phyloP scores from a whole-genome alignment of 495 filamentous ascomycete species.

The Penicillium paradoxum region DNA sequence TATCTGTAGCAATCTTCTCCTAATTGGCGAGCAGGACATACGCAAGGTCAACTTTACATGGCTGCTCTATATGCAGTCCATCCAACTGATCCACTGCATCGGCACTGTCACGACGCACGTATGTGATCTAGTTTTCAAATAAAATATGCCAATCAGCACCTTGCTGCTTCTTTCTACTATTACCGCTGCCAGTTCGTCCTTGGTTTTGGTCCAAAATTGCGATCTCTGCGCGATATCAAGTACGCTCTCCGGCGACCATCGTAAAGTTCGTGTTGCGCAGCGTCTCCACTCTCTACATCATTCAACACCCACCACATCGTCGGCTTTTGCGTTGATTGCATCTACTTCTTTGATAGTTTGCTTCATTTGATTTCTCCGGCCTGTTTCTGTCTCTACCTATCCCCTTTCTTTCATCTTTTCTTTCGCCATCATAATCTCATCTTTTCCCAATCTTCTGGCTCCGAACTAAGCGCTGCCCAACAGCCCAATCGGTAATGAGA shows the following conservation, averaged over 20 bases:
- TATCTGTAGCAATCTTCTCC: background rate
- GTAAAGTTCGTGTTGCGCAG: background rate
- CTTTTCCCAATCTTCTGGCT: background rate
- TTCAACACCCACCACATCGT: background rate
- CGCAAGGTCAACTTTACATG: no score
- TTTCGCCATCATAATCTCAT: background rate
- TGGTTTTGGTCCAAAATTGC: background rate
- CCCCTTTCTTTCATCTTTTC: background rate
- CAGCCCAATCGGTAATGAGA: background rate
- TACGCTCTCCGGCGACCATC: background rate
- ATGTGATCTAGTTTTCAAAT: no score
- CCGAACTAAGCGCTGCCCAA: constrained; percentile 3
- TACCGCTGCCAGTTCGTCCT: background rate
- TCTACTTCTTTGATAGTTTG: background rate
- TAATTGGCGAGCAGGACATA: no score
- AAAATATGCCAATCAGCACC: background rate
- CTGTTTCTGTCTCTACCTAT: background rate
- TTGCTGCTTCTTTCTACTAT: background rate
- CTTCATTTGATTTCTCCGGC: background rate
- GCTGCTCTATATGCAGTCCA: no score
- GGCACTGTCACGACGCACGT: no score
- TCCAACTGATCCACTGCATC: no score
- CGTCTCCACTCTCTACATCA: background rate
- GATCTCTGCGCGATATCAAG: background rate
- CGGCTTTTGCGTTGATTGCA: background rate